These are phyloP conservation scores for Rubus parviflorus DNA, from an alignment of 306 rosid species.

Conservation along the genomic window DNA sequence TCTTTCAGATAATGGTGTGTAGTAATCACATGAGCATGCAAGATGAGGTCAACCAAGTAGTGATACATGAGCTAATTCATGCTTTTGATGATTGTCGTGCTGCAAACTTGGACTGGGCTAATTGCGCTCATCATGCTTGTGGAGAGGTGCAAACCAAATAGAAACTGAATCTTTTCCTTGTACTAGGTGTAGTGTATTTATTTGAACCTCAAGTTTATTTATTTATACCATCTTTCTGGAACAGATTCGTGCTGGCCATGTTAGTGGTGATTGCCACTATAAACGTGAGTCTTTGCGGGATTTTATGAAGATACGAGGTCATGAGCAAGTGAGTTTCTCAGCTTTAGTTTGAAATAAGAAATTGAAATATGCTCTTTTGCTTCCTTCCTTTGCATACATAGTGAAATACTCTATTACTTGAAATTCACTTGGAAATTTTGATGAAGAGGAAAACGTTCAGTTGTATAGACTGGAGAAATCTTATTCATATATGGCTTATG, in stretches of 20 bases:
- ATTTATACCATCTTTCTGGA: neutral
- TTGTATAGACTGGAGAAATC: neutral
- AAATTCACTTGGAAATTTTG: neutral
- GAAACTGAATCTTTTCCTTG: neutral
- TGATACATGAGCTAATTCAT: slow-evolving; percentile 87
- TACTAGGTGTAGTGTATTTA: slow-evolving; percentile 12
- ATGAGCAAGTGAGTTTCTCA: slow-evolving; percentile 59
- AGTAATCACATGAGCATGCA: slow-evolving; percentile 54
- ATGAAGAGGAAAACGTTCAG: neutral
- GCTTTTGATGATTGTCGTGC: slow-evolving; percentile 85
- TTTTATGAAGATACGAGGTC: slow-evolving; percentile 60
- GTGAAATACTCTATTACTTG: neutral
- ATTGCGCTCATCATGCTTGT: slow-evolving; percentile 96
- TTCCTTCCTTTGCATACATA: neutral
- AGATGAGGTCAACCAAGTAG: slow-evolving; percentile 79
- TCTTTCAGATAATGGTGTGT: slow-evolving; percentile 66
- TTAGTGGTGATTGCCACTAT: slow-evolving; percentile 94
- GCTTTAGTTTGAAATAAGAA: slow-evolving; percentile 3
- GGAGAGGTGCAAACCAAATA: slow-evolving; percentile 56
- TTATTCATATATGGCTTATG: neutral
- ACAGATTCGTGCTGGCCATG: slow-evolving; percentile 90
- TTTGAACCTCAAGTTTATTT: neutral
- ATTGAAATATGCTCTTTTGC: neutral
- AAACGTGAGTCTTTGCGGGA: slow-evolving; percentile 77
- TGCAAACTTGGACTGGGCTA: slow-evolving; percentile 71